A percentile compares a stretch with the other conserved stretches of the same genome.
Conservation (phyloP, 2,329 filamentous ascomycete genomes). For the Chrysosporium queenslandicum region DNA sequence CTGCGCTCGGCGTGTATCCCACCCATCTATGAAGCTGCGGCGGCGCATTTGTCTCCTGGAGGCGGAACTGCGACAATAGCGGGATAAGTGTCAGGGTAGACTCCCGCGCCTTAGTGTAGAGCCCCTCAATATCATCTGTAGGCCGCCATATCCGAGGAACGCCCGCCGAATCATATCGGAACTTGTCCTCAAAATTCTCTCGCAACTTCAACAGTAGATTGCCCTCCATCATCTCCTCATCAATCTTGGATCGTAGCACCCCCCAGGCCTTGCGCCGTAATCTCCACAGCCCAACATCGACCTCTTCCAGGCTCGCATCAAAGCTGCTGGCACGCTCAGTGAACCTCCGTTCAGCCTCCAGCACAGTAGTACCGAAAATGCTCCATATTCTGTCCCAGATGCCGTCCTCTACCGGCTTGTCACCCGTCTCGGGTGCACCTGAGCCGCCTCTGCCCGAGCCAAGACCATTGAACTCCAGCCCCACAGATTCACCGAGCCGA, state of each 20-base stretch:
- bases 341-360: slow-evolving; percentile 77
- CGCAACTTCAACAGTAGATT: slow-evolving; percentile 90
- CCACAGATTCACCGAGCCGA: slow-evolving; percentile 74
- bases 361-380: slow-evolving; percentile 70
- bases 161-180: slow-evolving; percentile 90
- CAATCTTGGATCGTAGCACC: slow-evolving; percentile 77
- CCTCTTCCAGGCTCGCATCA: slow-evolving; percentile 81
- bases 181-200: slow-evolving; percentile 98
- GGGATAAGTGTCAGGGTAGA: slow-evolving; percentile 87
- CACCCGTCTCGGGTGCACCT: slow-evolving; percentile 67
- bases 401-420: slow-evolving; percentile 68
- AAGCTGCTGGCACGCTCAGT: slow-evolving; percentile 84
- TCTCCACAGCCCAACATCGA: slow-evolving; percentile 85
- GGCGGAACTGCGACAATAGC: slow-evolving; percentile 71
- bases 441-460: slow-evolving; percentile 76
- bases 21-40: slow-evolving; percentile 82
- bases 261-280: slow-evolving; percentile 90
- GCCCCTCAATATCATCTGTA: slow-evolving; percentile 89
- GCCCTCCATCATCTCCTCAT: slow-evolving; percentile 96
- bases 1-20: slow-evolving; percentile 62
- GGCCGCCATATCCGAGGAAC: slow-evolving; percentile 96
- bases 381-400: slow-evolving; percentile 95
- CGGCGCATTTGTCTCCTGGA: slow-evolving; percentile 61
- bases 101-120: slow-evolving; percentile 86
- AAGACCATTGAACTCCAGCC: slow-evolving; percentile 91